These are phyloP conservation scores for Marasmius oreades DNA, from an alignment of 1,284 basidiomycete species.

Conservation along the genomic window DNA sequence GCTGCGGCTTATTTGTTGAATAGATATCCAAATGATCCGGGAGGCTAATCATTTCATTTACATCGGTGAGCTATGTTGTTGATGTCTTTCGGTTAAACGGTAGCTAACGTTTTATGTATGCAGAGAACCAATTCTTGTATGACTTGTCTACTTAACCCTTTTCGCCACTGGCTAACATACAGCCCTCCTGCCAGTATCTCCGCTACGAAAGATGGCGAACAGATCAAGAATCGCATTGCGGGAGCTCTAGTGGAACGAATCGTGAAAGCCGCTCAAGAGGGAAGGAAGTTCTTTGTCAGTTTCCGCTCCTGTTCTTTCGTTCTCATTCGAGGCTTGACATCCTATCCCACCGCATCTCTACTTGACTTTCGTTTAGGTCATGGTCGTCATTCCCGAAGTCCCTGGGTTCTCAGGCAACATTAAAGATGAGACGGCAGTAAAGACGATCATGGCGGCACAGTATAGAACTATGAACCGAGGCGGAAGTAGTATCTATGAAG, in stretches of 20 bases:
- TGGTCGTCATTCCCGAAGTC: conserved; percentile 81
- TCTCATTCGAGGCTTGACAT: too few relatives aligned
- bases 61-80: conserved; percentile 55
- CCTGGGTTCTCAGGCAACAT: conserved; percentile 84
- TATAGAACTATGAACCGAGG: conserved; percentile 88
- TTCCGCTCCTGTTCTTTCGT: not conserved
- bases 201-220: conserved; percentile 58
- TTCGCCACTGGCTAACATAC: conserved; percentile 6
- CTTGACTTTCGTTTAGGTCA: conserved; percentile 42
- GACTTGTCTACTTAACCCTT: conserved; percentile 25
- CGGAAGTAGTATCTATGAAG: conserved; percentile 82
- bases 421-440: conserved; percentile 46
- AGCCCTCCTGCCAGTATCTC: conserved; percentile 62
- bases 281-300: conserved; percentile 75
- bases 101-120: not conserved
- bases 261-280: conserved; percentile 67
- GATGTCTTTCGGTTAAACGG: conserved; percentile 9
- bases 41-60: conserved; percentile 88
- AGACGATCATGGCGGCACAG: conserved; percentile 73
- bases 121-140: conserved; percentile 94
- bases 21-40: conserved; percentile 79
- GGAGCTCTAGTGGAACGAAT: conserved; percentile 82
- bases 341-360: too few relatives aligned
- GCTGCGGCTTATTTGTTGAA: conserved; percentile 9
- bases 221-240: conserved; percentile 81